Conservation (phyloP, 345 rosid species). For the Carallia pectinifolia region DNA sequence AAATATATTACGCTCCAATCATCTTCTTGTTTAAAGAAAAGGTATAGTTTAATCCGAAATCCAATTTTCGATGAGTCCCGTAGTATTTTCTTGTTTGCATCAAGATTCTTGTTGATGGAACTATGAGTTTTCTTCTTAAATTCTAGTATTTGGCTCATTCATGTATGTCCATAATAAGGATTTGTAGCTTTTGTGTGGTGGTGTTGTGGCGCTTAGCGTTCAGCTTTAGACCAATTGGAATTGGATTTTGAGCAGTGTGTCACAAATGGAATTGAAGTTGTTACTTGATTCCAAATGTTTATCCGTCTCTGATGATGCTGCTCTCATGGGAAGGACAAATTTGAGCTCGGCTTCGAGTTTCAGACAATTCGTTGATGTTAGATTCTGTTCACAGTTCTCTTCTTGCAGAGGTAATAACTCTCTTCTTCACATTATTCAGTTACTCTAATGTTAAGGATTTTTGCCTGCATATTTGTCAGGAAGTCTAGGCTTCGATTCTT, state of each 20-base stretch:
- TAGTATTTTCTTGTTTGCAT: conserved; percentile 29
- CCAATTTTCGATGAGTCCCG: conserved; percentile 21
- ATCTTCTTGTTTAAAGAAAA: no score
- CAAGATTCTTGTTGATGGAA: conserved; percentile 6
- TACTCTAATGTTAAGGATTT: neutral
- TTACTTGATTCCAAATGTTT: conserved; percentile 30
- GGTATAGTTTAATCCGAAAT: neutral
- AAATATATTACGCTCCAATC: no score
- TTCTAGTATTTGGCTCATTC: no score
- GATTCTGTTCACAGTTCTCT: conserved; percentile 33
- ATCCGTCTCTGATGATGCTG: conserved; percentile 37
- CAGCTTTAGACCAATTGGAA: conserved; percentile 7
- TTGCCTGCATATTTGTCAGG: neutral
- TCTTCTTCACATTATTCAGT: neutral
- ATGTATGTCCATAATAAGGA: neutral
- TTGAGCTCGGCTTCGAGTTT: conserved; percentile 26
- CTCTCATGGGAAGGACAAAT: conserved; percentile 25
- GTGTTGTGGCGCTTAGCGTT: conserved; percentile 2
- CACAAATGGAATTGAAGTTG: conserved; percentile 45
- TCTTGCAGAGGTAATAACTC: conserved; percentile 39
- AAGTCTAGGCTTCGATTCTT: neutral
- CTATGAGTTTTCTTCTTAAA: neutral
- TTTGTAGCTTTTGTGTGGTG: neutral
- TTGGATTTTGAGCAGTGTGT: conserved; percentile 11
- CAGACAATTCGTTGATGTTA: conserved; percentile 24